These are phyloP conservation scores for Alopecurus myosuroides DNA, from an alignment of 176 grass and related monocot species.

Conservation along the genomic window DNA sequence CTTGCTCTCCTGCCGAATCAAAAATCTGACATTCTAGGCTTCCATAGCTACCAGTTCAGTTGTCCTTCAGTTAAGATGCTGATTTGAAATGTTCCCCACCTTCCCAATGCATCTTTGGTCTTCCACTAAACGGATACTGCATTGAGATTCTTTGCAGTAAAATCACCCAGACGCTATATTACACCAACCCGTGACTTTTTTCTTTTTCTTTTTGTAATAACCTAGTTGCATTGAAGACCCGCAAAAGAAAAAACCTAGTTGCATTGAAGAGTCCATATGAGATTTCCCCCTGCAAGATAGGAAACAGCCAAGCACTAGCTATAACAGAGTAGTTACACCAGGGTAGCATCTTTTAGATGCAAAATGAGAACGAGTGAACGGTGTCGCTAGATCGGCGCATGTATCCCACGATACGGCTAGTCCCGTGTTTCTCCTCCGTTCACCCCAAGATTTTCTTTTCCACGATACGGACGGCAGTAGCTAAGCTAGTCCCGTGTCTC, in stretches of 20 bases:
- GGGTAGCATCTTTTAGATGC: not conserved
- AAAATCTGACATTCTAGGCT: not conserved
- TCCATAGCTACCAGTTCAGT: not conserved
- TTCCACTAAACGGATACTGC: not conserved
- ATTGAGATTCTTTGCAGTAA: not conserved
- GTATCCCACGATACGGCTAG: constrained; percentile 9
- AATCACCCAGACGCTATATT: not conserved
- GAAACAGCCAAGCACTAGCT: not conserved
- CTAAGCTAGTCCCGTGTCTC: not conserved
- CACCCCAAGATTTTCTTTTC: not conserved
- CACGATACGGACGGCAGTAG: not conserved
- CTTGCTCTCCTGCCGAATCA: constrained; percentile 7
- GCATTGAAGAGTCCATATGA: not conserved
- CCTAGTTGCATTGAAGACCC: not conserved
- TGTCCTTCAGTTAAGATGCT: not conserved
- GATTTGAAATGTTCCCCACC: constrained; percentile 9
- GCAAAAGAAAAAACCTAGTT: too few species aligned
- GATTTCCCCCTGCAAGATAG: not conserved
- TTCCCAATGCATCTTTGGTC: not conserved
- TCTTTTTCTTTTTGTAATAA: not conserved
- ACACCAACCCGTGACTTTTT: not conserved
- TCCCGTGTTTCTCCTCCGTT: not conserved
- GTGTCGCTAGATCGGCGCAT: not conserved
- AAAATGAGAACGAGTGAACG: not conserved
- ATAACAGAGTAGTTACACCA: too few species aligned